Conservation (phyloP, 371 early-diverging fungal species). For the Circinella umbellata region DNA sequence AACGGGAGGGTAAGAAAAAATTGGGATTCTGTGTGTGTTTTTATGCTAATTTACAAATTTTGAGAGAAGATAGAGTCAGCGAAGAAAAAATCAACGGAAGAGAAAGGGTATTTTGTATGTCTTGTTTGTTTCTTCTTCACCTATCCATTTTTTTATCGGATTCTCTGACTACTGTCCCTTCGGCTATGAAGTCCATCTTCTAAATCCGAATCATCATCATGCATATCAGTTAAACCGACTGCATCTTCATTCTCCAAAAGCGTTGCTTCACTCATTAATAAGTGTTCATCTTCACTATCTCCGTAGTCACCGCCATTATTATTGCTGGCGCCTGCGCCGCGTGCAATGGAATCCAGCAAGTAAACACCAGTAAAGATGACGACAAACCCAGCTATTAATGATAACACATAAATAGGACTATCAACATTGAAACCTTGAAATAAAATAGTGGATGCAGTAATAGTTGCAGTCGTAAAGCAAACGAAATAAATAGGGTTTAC, state of each 20-base stretch:
- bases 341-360: constrained; percentile 61
- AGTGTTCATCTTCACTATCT: constrained; percentile 32
- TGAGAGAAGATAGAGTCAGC: background rate
- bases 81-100: background rate
- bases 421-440: constrained; percentile 87
- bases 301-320: constrained; percentile 10
- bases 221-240: constrained; percentile 53
- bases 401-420: constrained; percentile 75
- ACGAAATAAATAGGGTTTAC: constrained; percentile 94
- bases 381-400: constrained; percentile 86
- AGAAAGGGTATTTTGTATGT: background rate
- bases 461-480: constrained; percentile 91
- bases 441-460: constrained; percentile 84
- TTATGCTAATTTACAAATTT: background rate
- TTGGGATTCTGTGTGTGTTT: background rate
- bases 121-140: too few species aligned
- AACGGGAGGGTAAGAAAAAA: background rate
- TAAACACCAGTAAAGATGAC: constrained; percentile 93
- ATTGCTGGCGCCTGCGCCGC: constrained; percentile 28
- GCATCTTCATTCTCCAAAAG: constrained; percentile 63
- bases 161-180: constrained; percentile 13
- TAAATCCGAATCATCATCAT: constrained; percentile 37
- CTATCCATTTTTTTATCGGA: constrained; percentile 2
- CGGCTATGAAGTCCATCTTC: constrained; percentile 14
- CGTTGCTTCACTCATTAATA: constrained; percentile 56